Conservation (phyloP, 441 rosid genomes). For the Pelargonium hybrid region DNA sequence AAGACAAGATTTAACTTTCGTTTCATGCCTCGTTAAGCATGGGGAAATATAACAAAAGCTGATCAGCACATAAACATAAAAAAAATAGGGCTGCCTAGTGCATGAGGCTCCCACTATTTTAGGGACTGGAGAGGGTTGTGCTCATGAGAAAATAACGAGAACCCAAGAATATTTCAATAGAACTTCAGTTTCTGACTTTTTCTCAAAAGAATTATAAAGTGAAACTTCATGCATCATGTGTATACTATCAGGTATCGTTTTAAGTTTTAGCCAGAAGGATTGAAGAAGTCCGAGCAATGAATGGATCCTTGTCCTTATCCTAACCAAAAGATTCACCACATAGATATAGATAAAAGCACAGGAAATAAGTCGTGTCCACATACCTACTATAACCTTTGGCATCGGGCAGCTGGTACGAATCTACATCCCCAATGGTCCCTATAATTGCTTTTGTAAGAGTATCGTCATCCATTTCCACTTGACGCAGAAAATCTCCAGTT, state of each 20-base stretch:
- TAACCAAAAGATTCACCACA: neutral
- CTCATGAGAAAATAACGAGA: too few species aligned
- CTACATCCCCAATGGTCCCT: slow-evolving; percentile 88
- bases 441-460: slow-evolving; percentile 80
- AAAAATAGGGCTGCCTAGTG: too few species aligned
- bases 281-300: neutral
- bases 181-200: neutral
- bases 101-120: too few species aligned
- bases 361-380: slow-evolving; percentile 12
- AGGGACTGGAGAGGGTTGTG: too few species aligned
- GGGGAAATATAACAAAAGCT: too few species aligned
- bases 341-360: neutral
- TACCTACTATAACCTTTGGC: slow-evolving; percentile 97
- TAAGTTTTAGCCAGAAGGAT: neutral
- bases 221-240: neutral
- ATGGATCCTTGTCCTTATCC: neutral
- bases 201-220: neutral
- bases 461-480: slow-evolving; percentile 64
- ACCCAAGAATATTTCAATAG: too few species aligned
- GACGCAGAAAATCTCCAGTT: slow-evolving; percentile 69
- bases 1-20: too few species aligned
- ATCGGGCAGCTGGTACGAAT: slow-evolving; percentile 92
- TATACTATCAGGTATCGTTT: neutral
- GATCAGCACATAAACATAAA: too few species aligned
- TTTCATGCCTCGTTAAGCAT: too few species aligned